Conservation (phyloP, 2,329 filamentous ascomycete genomes). For the Clonostachys sp. region DNA sequence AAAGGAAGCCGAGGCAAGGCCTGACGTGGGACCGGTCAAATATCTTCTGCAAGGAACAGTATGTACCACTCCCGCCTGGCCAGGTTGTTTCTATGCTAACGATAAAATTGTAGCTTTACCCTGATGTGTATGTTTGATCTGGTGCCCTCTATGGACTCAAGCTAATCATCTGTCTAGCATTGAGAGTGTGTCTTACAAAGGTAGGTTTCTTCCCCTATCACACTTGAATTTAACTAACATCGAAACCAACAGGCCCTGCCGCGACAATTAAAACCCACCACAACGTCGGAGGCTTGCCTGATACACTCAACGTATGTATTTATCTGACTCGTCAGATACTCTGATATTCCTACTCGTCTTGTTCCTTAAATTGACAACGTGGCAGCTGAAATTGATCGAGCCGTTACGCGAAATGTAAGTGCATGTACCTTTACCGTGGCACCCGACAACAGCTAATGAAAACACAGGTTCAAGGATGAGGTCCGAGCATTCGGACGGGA, state of each 20-base stretch:
- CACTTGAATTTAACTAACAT: not conserved
- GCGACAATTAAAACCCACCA: constrained; percentile 27
- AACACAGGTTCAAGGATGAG: constrained; percentile 68
- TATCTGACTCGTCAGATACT: no score
- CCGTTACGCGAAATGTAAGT: constrained; percentile 63
- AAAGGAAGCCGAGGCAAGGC: constrained; percentile 60
- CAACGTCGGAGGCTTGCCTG: constrained; percentile 65
- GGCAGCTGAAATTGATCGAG: constrained; percentile 65
- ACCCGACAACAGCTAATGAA: not conserved
- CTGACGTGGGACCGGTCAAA: constrained; percentile 69
- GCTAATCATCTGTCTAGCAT: constrained; percentile 24
- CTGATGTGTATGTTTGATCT: constrained; percentile 14
- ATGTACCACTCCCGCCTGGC: no score
- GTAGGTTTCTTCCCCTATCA: constrained; percentile 17
- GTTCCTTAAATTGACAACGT: constrained; percentile 2
- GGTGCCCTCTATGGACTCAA: not conserved
- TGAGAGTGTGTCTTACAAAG: constrained; percentile 42
- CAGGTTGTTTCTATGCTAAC: no score
- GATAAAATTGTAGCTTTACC: constrained; percentile 30
- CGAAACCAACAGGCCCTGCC: no score
- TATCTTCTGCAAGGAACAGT: constrained; percentile 82
- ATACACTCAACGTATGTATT: constrained; percentile 7
- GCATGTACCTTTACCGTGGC: not conserved
- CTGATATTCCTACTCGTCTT: no score
- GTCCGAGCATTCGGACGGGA: constrained; percentile 26